Base-by-base conservation (phyloP, 2,329 filamentous ascomycete genomes). In the Diaporthe nobilis region DNA sequence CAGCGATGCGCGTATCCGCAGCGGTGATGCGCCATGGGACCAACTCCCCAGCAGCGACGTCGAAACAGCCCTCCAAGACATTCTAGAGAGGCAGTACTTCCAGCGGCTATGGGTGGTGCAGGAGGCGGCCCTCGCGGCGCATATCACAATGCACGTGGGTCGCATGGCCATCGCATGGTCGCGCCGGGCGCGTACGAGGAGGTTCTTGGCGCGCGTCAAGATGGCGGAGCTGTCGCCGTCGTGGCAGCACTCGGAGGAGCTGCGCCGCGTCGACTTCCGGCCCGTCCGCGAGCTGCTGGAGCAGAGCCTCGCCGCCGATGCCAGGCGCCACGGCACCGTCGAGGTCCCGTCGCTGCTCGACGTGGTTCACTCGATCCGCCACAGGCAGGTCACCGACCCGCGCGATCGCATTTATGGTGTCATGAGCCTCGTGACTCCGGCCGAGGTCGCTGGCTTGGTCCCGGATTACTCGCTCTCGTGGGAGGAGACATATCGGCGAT, bases 101-200 rank as follows among this genome's bases (percentile, higher is more conserved):
- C 12, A 25, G 22, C 78, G 79, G 37, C 74, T 72, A 5, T 80
- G 78, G 78, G 78, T 80, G 22, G 76, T 79, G 44, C 79, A 80
- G 72, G 79, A 80, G 71, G 73, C 77, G n/a, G 78, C 73, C 22
- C 75, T 80, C 39, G 78, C 76, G 6, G 3, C 22, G 6, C 37
- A 37, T 22, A 31, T 44, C 37, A 44, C n/a, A n/a, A 63, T 63
- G 58, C n/a, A 63, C n/a, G 58, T 63, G n/a, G 58, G 58, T 39
- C 37, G n/a, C 39, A 63, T 10, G 37, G 13, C 22, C 58, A 63
- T 44, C 13, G 58, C 15, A 15, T 63, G 58, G 58, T 63, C 58
- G 8, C 22, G 31, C 37, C 20, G 12, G 37, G 37, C 37, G n/a
- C 39, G n/a, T 4, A 63, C 58, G 15, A 39, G 37, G 3, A 63